Conservation (phyloP, 352 stramenopile species). For the Globisporangium nagaii region DNA sequence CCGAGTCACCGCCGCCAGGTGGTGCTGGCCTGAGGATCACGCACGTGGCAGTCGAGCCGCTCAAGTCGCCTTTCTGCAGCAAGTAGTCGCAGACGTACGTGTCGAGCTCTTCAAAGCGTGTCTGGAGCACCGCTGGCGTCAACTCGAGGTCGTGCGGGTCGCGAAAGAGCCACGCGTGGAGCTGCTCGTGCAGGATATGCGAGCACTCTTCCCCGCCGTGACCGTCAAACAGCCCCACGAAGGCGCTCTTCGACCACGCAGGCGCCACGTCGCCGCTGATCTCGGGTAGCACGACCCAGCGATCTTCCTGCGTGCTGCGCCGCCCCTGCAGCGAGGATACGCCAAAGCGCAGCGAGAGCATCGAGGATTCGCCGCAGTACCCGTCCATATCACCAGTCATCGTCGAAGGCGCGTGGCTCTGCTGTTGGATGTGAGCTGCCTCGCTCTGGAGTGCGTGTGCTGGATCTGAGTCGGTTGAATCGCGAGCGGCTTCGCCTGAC, state of each 20-base stretch:
- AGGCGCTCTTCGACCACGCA: slow-evolving; percentile 24
- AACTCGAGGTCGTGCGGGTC: slow-evolving; percentile 21
- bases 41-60: slow-evolving; percentile 75
- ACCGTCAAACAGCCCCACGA: slow-evolving; percentile 80
- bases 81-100: slow-evolving; percentile 64
- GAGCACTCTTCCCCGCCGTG: slow-evolving; percentile 73
- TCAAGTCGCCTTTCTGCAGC: slow-evolving; percentile 64
- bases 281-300: slow-evolving; percentile 49
- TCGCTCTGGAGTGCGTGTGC: not conserved
- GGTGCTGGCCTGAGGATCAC: slow-evolving; percentile 31
- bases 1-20: not conserved
- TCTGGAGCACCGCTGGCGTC: slow-evolving; percentile 21
- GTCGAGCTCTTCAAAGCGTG: slow-evolving; percentile 62
- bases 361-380: slow-evolving; percentile 34
- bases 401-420: not conserved
- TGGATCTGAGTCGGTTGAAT: not conserved
- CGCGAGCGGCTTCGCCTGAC: not conserved
- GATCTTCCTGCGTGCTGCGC: slow-evolving; percentile 73
- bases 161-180: slow-evolving; percentile 64
- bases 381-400: slow-evolving; percentile 16
- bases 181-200: slow-evolving; percentile 65
- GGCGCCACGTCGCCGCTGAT: slow-evolving; percentile 15
- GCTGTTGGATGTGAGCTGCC: not conserved
- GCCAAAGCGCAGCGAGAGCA: slow-evolving; percentile 31
- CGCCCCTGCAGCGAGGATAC: slow-evolving; percentile 55